Base-by-base conservation (phyloP, 1,284 basidiomycete species). In the Stygiomarasmius scandens region DNA sequence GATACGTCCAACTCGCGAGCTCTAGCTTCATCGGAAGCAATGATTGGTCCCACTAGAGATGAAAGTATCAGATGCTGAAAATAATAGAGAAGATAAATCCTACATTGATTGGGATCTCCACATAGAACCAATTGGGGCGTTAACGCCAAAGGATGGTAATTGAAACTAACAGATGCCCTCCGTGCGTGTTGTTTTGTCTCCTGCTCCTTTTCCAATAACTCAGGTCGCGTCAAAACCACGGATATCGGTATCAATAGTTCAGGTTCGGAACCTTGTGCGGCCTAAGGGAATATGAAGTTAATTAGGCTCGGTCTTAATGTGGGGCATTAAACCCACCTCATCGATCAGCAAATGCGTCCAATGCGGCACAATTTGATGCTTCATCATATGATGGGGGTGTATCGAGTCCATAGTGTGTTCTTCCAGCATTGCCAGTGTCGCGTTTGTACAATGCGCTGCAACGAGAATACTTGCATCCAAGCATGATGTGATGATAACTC, bases 321-420 rank as follows among this genome's bases (percentile, higher is more conserved):
- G n/a, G n/a, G n/a, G n/a, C n/a, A 19, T 9, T 9, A 19, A 12
- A 50, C 62, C 34, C 48, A 77, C 77, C 65, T 80, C 78, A 54
- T 80, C 78, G 54, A 80, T 78, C 2, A 80, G 55, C 3, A 80
- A 65, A 67, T 80, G 78, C 1, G 77, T 78, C 77, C 77, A 80
- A 62, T 80, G 78, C 14, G 76, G 77, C 47, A 70, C 65, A 8
- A 71, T 66, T 1, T 67, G 65, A 46, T 69, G 62, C 43, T 67
- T 67, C n/a, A 55, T 49, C 11, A 58, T 67, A 11, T 68, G 63
- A 58, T 70, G 67, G 3, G 76, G 76, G 64, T 78, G 77, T 19
- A 79, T 52, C 1, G 68, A 60, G 32, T 61, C 62, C 22, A 68
- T 57, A 0, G 74, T 55, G 24, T 77, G 70, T 16, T 69, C 66